Evolutionary conservation across 768 basidiomycete species (phyloP).

Genomic region (Calocybe indica): DNA sequence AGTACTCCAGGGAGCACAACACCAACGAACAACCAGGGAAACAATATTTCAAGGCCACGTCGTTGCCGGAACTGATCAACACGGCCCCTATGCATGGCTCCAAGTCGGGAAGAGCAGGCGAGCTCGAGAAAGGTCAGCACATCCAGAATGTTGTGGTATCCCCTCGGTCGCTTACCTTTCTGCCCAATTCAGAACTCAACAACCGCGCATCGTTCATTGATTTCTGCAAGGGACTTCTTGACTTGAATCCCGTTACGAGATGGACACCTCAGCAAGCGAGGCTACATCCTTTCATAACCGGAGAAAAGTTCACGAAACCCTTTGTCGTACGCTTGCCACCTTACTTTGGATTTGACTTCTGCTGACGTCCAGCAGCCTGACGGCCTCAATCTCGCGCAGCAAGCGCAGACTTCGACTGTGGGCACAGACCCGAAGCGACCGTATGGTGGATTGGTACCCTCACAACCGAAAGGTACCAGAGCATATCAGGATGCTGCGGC

Average conservation of each 20-base stretch:
- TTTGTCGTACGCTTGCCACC: conserved; percentile 58
- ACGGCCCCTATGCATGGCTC: conserved; percentile 88
- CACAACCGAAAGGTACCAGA: conserved; percentile 79
- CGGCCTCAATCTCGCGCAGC: conserved; percentile 29
- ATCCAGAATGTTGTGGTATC: conserved; percentile 3
- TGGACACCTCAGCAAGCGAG: conserved; percentile 98
- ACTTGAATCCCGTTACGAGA: conserved; percentile 90
- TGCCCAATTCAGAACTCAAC: conserved; percentile 67
- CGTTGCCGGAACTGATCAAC: conserved; percentile 93
- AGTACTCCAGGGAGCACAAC: conserved; percentile 93
- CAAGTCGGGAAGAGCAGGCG: conserved; percentile 71
- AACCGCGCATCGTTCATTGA: conserved; percentile 95
- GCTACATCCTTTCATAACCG: conserved; percentile 95
- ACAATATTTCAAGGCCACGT: conserved; percentile 95
- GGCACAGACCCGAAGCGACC: conserved; percentile 73
- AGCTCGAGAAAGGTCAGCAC: conserved; percentile 81
- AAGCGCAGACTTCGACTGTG: conserved; percentile 19
- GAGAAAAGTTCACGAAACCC: conserved; percentile 89
- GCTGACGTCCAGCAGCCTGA: conserved; percentile 38
- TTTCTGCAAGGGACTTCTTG: conserved; percentile 91
- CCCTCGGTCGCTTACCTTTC: conserved; percentile 1
- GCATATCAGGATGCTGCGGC: conserved; percentile 89
- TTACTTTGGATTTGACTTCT: conserved; percentile 7
- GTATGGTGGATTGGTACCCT: conserved; percentile 88
- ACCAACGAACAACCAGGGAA: conserved; percentile 97